Base-by-base conservation (phyloP, 805 yeast genomes). In the Jamesozyma lodderae region DNA sequence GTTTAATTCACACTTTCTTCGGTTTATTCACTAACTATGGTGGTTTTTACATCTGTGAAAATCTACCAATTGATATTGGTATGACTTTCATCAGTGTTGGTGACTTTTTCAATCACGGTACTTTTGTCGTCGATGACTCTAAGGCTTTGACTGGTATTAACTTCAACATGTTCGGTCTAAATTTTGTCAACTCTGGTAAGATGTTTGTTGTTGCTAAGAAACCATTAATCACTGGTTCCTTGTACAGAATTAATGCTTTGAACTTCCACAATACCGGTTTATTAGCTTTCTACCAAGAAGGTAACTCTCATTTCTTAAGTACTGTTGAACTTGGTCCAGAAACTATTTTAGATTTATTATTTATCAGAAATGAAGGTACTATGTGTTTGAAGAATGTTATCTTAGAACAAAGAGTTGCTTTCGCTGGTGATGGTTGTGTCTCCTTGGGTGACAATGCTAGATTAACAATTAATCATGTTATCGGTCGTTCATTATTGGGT, bases 341-440 rank as follows among this genome's bases (percentile, higher is more conserved):
- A 6, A 13, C n/a, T 25, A 11, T 25, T 13, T 15, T 25, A 6
- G 28, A 25, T 25, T 13, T 25, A 25, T 15, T 25, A 11, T 15
- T 11, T 11, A 38, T 38, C 19, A 33, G 28, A 6, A 41, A 41
- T 28, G 16, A 19, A 24, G 45, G 45, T 25, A 41, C 45, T 15
- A 30, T 41, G n/a, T 41, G 45, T 31, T 25, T 38, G 19, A 26
- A n/a, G 21, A 30, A 27, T 22, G 31, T 25, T 6, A 23, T 17
- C 3, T 34, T n/a, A 16, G 11, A 14, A 17, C 42, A 38, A 27
- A 19, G 29, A 17, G 26, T 36, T 28, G 32, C 22, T 10, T 20
- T 41, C n/a, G 15, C 15, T 6, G 45, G 45, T 18, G 27, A 35
- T 15, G 45, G 45, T 35, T 41, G 45, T 38, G 29, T 41, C 16